A percentile compares a stretch with the other conserved stretches of the same genome.
Conservation (phyloP, 2,329 filamentous ascomycete genomes). For the Exserohilum rostratum region DNA sequence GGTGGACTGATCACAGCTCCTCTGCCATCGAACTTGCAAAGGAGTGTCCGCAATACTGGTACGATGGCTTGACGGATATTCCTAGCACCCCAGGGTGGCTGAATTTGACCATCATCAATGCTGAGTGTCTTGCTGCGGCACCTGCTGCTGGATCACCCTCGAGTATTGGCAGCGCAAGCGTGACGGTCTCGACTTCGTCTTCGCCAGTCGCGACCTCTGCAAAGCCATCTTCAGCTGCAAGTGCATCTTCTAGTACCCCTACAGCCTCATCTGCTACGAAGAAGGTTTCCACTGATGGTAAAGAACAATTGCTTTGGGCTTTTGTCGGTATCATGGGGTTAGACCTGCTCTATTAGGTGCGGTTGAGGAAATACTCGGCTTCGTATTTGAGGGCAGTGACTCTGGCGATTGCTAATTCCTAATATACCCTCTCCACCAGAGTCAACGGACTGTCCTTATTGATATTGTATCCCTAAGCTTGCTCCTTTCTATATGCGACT, state of each 20-base stretch:
- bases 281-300: not conserved
- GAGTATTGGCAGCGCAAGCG: not conserved
- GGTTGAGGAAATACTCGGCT: too few species aligned
- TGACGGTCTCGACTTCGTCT: not conserved
- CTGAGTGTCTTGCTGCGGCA: not conserved
- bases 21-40: conserved; percentile 2
- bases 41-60: conserved; percentile 8
- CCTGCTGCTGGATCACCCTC: not conserved
- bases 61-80: not conserved
- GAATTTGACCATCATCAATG: not conserved
- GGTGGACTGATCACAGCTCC: conserved; percentile 4
- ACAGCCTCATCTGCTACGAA: not conserved
- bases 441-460: too few species aligned
- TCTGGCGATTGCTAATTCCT: too few species aligned
- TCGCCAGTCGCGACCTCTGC: not conserved
- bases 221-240: not conserved
- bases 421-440: too few species aligned
- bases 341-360: not conserved
- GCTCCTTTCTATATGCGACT: too few species aligned
- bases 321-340: not conserved
- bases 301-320: not conserved
- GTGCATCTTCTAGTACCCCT: not conserved
- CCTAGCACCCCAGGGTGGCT: conserved; percentile 2
- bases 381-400: too few species aligned
- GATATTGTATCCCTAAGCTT: too few species aligned